A percentile compares a stretch with the other conserved stretches of the same genome.
phyloP scores from a whole-genome alignment of 805 yeast genomes.

The Monosporozyma servazzii region DNA sequence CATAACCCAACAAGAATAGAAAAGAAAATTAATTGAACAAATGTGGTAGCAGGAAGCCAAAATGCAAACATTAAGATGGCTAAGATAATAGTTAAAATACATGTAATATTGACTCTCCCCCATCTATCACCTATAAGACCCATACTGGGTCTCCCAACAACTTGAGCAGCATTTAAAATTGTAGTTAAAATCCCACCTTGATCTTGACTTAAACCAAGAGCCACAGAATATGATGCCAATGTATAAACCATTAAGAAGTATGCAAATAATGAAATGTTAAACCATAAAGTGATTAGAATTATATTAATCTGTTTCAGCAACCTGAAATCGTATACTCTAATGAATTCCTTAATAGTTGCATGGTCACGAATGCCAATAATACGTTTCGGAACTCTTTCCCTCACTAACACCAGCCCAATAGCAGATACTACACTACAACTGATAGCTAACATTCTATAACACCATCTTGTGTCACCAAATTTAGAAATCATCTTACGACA shows the following conservation, averaged over 20 bases:
- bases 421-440: constrained; percentile 32
- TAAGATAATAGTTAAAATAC: constrained; percentile 29
- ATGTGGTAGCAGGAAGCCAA: constrained; percentile 41
- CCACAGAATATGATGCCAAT: constrained; percentile 37
- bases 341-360: constrained; percentile 14
- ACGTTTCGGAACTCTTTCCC: constrained; percentile 35
- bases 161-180: constrained; percentile 38
- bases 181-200: constrained; percentile 41
- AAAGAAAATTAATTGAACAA: constrained; percentile 34
- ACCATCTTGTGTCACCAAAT: constrained; percentile 37
- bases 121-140: constrained; percentile 37
- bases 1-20: constrained; percentile 36
- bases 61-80: constrained; percentile 35
- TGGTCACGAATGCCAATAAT: constrained; percentile 21
- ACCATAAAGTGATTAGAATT: constrained; percentile 32
- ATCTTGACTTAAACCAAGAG: constrained; percentile 37
- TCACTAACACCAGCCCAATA: constrained; percentile 36
- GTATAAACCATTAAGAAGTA: constrained; percentile 40
- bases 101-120: constrained; percentile 42
- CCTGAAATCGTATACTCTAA: constrained; percentile 29
- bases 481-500: constrained; percentile 33
- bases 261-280: constrained; percentile 30
- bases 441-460: constrained; percentile 38
- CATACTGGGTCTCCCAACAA: constrained; percentile 41
- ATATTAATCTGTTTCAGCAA: constrained; percentile 28